phyloP scores from a whole-genome alignment of 106 monocot genomes.

The Hemerocallis citrina region DNA sequence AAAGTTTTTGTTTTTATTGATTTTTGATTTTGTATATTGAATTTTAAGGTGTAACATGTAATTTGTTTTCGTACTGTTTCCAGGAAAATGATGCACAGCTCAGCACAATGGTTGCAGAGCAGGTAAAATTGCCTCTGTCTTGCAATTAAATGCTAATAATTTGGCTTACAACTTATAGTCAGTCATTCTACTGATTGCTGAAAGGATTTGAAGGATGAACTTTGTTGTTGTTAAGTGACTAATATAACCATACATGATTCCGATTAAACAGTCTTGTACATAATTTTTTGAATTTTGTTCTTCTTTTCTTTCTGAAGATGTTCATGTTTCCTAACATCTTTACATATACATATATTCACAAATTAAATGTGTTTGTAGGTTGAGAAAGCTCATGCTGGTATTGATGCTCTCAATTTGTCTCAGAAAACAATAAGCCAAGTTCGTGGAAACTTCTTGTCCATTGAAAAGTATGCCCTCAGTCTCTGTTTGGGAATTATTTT shows the following conservation, averaged over 20 bases:
- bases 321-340: background rate
- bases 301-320: background rate
- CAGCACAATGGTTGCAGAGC: conserved; percentile 95
- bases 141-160: background rate
- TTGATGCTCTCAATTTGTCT: conserved; percentile 76
- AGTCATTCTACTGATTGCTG: background rate
- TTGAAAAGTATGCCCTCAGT: conserved; percentile 59
- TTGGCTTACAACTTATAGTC: background rate
- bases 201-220: background rate
- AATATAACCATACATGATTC: background rate
- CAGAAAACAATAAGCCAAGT: conserved; percentile 84
- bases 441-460: conserved; percentile 73
- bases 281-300: background rate
- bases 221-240: background rate
- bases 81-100: conserved; percentile 98
- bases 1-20: no score
- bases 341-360: background rate
- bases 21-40: background rate
- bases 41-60: conserved; percentile 1
- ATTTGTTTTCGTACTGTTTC: background rate
- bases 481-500: background rate
- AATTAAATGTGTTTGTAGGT: conserved; percentile 37
- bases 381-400: conserved; percentile 88
- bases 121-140: conserved; percentile 33
- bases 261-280: background rate